Evolutionary conservation across 1,139 yeast species (phyloP), one percentile per base, ranked within the genome.

Genomic region (Taphrina confusa): DNA sequence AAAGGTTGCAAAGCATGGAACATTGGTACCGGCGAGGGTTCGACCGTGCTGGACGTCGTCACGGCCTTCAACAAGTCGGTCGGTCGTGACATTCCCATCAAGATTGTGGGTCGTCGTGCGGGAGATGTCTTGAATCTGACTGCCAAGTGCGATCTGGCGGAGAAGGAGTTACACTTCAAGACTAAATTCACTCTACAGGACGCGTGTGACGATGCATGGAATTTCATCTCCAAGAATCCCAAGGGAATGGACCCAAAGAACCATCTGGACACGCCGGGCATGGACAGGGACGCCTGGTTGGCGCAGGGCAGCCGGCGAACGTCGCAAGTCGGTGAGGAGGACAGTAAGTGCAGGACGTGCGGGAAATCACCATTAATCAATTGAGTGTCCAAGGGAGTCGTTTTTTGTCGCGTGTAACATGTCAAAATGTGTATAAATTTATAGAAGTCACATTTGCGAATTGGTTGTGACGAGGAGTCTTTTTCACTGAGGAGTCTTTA

Each of bases 121-220:
- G 95, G 94, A 31, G 95, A 87, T 71, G 95, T 87, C 16, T 77
- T 85, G 60, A 78, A 85, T 68, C 79, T 87, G 69, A 84, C 92
- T 3, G 91, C 94, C 11, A 80, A 82, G 69, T 83, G 89, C 20
- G 73, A 77, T 18, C 77, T 90, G 61, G 94, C 95, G 34, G 79
- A 81, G 65, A 64, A 68, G 2, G 94, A 87, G 72, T 78, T 87
- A 62, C 69, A 78, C 51, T 87, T 94, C 94, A 69, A 75, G 63
- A 84, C 90, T 1, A 72, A 79, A 65, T 72, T 80, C 27, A 69
- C 80, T 20, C 76, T 87, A 63, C 83, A 81, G 45, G 78, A 80
- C 42, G 89, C 94, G 9, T 86, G 94, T 71, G 73, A 71, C 46
- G 92, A 86, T 71, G 76, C 86, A 65, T 87, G 94, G 94, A 80